phyloP scores from a whole-genome alignment of 352 stramenopile species.

The Thalassiosira exigua region DNA sequence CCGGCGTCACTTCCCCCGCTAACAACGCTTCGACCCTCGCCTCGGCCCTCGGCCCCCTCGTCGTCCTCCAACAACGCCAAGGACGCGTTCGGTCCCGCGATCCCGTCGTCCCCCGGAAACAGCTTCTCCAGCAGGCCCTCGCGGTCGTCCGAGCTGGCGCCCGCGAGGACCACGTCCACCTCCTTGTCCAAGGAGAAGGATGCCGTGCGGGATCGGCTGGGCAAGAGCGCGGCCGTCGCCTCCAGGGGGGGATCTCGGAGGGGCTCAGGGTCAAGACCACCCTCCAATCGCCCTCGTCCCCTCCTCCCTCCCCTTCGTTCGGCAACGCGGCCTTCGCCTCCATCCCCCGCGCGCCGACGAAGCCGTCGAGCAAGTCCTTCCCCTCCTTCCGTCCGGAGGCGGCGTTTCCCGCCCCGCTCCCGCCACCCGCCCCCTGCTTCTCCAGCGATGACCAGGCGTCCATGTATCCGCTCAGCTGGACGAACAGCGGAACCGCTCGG shows the following conservation, averaged over 20 bases:
- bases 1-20: conserved; percentile 1
- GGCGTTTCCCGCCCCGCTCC: neutral
- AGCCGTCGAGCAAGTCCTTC: conserved; percentile 32
- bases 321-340: conserved; percentile 17
- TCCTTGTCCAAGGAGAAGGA: conserved; percentile 37
- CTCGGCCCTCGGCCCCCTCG: conserved; percentile 10
- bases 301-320: neutral
- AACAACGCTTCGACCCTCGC: neutral
- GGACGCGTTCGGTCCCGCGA: conserved; percentile 29
- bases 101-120: conserved; percentile 72
- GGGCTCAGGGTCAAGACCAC: conserved; percentile 39
- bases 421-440: conserved; percentile 10
- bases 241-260: conserved; percentile 33
- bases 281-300: conserved; percentile 22
- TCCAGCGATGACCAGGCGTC: conserved; percentile 49
- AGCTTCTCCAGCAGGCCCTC: conserved; percentile 50
- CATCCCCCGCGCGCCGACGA: conserved; percentile 37
- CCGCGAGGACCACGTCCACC: conserved; percentile 35
- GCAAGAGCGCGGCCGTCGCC: no score
- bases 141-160: conserved; percentile 5
- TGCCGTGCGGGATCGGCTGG: neutral
- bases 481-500: conserved; percentile 45
- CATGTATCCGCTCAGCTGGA: conserved; percentile 49
- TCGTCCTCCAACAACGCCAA: conserved; percentile 32
- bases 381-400: neutral